phyloP scores from a whole-genome alignment of 495 filamentous ascomycete genomes.

The Penicillium coprophilum region DNA sequence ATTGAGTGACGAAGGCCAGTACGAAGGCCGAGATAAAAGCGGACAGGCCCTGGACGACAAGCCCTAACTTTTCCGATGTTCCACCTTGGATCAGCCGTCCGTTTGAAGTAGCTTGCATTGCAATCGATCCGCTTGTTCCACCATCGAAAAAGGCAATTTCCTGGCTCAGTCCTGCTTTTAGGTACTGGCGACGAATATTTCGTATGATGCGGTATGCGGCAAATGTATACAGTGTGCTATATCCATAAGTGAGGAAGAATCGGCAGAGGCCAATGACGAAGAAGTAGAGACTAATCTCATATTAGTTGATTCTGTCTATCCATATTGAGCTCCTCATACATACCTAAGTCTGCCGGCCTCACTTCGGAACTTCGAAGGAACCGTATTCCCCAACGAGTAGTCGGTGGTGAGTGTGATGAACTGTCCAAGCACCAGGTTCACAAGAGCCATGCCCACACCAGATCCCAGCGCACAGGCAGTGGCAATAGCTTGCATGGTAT shows the following conservation, averaged over 20 bases:
- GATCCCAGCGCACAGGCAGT: slow-evolving; percentile 12
- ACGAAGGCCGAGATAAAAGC: slow-evolving; percentile 76
- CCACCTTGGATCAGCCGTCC: slow-evolving; percentile 74
- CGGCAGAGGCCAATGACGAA: slow-evolving; percentile 30
- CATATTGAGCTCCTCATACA: background rate
- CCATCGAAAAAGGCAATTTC: slow-evolving; percentile 83
- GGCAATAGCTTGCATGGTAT: slow-evolving; percentile 4
- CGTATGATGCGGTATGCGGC: slow-evolving; percentile 62
- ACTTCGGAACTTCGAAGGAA: slow-evolving; percentile 4
- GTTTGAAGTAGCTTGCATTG: slow-evolving; percentile 69
- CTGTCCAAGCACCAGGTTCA: slow-evolving; percentile 13
- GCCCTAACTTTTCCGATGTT: slow-evolving; percentile 70
- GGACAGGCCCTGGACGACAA: slow-evolving; percentile 61
- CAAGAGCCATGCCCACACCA: slow-evolving; percentile 12
- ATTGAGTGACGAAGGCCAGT: slow-evolving; percentile 70
- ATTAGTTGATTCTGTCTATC: background rate
- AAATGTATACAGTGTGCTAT: slow-evolving; percentile 28
- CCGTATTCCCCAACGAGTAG: background rate
- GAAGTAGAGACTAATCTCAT: slow-evolving; percentile 12
- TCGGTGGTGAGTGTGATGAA: slow-evolving; percentile 11
- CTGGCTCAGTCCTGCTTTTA: slow-evolving; percentile 69
- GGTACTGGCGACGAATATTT: slow-evolving; percentile 71
- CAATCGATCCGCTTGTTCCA: slow-evolving; percentile 75
- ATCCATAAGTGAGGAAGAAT: slow-evolving; percentile 30
- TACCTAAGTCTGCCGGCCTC: slow-evolving; percentile 8